Evolutionary conservation across 2,329 filamentous ascomycete species (phyloP), one percentile per base, ranked within the genome.

Genomic region (Aspergillus ruber): DNA sequence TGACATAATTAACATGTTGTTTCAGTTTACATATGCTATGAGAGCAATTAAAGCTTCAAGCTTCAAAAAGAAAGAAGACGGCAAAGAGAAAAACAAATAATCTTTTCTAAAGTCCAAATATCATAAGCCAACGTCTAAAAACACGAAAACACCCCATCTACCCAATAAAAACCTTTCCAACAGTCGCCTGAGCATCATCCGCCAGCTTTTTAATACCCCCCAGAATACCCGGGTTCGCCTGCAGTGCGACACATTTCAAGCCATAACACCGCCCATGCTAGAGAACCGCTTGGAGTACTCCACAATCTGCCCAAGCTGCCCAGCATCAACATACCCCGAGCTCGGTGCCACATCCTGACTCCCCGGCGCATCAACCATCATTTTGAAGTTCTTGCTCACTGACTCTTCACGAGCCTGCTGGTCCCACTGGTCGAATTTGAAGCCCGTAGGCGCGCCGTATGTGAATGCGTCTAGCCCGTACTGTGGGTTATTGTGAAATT

Each of bases 201-300:
- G 8, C 15, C 6, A 36, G 3, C 48, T 54, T 65, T 62, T 45
- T 47, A 3, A 82, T 65, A 35, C 68, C 61, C 20, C 66, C 63
- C 46, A 84, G 65, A 59, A 82, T 83, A 1, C 79, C 81, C 2
- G 55, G 25, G 63, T 85, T 84, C 13, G 67, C 65, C 52, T 76
- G 82, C 2, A 78, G 72, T 84, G 81, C 25, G 73, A 78, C 65
- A 78, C 78, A 63, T 86, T 83, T 83, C 82, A 86, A 68, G 84
- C 73, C 82, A 86, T 85, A 23, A 83, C 74, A 21, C 83, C 83
- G 7, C 82, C 83, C 56, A 86, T 85, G 63, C 75, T 83, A 2
- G 69, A 63, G 58, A 77, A 85, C 36, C 66, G 61, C 65, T 76
- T 76, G 40, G 68, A 72, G 56, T 79, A 84, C 29, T 71, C 47